Evolutionary conservation across 495 filamentous ascomycete species (phyloP).

Genomic region (Aspergillus funiculosus): DNA sequence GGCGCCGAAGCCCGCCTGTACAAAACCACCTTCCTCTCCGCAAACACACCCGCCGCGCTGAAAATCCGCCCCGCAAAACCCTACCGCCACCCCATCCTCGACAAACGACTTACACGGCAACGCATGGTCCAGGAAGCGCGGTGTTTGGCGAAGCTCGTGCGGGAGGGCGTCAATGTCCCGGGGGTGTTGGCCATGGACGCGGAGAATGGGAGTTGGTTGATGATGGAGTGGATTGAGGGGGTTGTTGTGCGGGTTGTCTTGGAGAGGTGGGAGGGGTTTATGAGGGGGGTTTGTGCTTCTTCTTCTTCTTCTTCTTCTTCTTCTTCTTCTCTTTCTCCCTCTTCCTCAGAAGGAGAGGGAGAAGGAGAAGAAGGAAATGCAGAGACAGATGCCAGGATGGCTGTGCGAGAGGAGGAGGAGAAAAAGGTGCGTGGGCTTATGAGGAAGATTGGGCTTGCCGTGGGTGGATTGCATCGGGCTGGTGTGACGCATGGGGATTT

Average conservation of each 20-base stretch:
- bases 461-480: constrained; percentile 73
- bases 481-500: constrained; percentile 92
- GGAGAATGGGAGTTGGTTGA: constrained; percentile 59
- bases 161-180: constrained; percentile 74
- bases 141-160: constrained; percentile 64
- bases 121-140: constrained; percentile 84
- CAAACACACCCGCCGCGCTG: constrained; percentile 65
- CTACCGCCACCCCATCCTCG: constrained; percentile 88
- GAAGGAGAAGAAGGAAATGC: not conserved
- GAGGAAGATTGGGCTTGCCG: constrained; percentile 61
- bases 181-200: constrained; percentile 70
- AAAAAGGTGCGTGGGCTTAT: constrained; percentile 53
- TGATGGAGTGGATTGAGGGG: constrained; percentile 90
- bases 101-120: constrained; percentile 77
- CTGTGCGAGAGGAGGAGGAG: constrained; percentile 31
- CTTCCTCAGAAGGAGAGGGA: not conserved
- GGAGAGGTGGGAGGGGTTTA: constrained; percentile 54
- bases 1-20: constrained; percentile 95
- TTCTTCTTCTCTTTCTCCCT: too few relatives aligned
- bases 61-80: constrained; percentile 92
- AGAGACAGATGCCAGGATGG: not conserved
- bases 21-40: constrained; percentile 71
- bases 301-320: too few relatives aligned
- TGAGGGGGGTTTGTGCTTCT: constrained; percentile 31
- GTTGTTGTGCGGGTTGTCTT: constrained; percentile 59